These are phyloP conservation scores for Hsuehochloa calcarea DNA, from an alignment of 176 grass and related monocot genomes.

Conservation along the genomic window DNA sequence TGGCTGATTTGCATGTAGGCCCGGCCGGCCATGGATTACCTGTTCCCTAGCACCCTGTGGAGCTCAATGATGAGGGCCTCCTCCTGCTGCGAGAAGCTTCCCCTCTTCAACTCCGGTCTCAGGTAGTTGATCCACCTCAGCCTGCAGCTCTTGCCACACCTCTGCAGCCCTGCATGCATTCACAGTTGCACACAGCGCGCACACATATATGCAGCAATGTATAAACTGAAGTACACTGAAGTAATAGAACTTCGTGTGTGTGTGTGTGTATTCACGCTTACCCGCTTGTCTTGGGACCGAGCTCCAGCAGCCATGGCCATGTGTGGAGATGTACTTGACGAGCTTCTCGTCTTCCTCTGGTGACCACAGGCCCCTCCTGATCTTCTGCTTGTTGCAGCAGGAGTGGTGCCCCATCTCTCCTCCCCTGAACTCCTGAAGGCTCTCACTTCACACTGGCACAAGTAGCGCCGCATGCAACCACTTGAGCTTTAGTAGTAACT, in stretches of 20 bases:
- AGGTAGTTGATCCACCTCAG: constrained; percentile 99
- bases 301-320: constrained; percentile 99
- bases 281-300: constrained; percentile 86
- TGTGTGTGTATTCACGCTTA: not conserved
- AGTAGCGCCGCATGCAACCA: not conserved
- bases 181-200: not conserved
- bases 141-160: constrained; percentile 99
- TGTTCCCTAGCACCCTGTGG: constrained; percentile 95
- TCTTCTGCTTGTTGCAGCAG: constrained; percentile 99
- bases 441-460: not conserved
- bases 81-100: constrained; percentile 94
- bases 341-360: constrained; percentile 99
- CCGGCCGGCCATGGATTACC: constrained; percentile 31
- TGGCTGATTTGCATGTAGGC: not conserved
- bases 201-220: not conserved
- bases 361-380: constrained; percentile 94
- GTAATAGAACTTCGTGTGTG: not conserved
- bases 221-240: not conserved
- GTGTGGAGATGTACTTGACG: constrained; percentile 73
- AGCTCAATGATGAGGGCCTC: constrained; percentile 95
- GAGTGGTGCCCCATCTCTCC: constrained; percentile 91
- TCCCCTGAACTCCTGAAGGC: not conserved
- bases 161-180: constrained; percentile 59
- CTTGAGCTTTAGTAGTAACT: not conserved
- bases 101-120: constrained; percentile 95